A percentile compares a stretch with the other conserved stretches of the same genome.
Conservation (phyloP, 352 stramenopile species). For the Phytophthora crassamura region DNA sequence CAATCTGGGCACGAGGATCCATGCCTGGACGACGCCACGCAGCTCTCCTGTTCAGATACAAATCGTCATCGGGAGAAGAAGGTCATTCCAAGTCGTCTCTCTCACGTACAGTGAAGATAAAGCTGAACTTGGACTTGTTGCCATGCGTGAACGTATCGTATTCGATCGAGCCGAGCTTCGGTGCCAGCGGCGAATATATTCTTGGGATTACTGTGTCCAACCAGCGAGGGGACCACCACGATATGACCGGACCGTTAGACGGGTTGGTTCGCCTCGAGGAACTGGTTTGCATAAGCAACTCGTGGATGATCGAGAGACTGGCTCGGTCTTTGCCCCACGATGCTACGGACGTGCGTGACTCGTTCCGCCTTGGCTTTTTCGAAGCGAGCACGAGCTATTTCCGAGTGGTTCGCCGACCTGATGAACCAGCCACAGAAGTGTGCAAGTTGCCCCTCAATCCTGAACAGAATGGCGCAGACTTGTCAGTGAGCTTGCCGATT, state of each 20-base stretch:
- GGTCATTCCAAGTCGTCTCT: conserved; percentile 12
- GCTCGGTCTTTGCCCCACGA: conserved; percentile 7
- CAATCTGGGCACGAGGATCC: conserved; percentile 58
- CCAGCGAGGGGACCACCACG: conserved; percentile 41
- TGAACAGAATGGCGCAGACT: conserved; percentile 12
- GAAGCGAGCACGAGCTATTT: conserved; percentile 87
- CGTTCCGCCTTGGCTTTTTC: conserved; percentile 57
- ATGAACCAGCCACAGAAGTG: conserved; percentile 3
- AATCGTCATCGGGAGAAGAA: conserved; percentile 29
- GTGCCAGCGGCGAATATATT: conserved; percentile 70
- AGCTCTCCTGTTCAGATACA: conserved; percentile 80
- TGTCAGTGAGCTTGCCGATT: conserved; percentile 47
- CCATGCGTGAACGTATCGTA: conserved; percentile 72
- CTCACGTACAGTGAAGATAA: conserved; percentile 58
- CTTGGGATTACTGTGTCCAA: conserved; percentile 77
- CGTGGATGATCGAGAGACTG: conserved; percentile 68
- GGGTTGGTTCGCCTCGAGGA: conserved; percentile 56
- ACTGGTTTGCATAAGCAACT: conserved; percentile 67
- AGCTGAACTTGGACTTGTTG: conserved; percentile 64
- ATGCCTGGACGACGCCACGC: conserved; percentile 50
- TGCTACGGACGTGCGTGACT: conserved; percentile 32
- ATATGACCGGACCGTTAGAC: conserved; percentile 26
- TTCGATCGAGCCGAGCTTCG: conserved; percentile 73
- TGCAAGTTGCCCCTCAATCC: conserved; percentile 35
- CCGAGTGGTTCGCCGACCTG: conserved; percentile 46